Conservation (phyloP, 1,139 yeast genomes). For the Yamadazyma aaseri region DNA sequence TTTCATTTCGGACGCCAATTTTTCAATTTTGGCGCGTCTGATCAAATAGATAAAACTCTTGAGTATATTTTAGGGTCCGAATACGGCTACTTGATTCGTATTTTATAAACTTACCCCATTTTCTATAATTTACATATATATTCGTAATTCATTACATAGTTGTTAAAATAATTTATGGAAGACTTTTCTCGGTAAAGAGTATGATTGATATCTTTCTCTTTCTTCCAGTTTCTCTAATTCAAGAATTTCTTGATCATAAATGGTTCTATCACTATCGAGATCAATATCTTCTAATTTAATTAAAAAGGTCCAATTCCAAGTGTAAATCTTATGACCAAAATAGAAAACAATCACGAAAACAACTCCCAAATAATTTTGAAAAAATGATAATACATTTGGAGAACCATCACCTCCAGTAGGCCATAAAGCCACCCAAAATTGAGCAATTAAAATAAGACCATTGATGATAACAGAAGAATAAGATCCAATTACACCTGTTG, state of each 20-base stretch:
- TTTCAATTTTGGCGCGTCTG: too few relatives aligned
- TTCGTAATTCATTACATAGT: conserved; percentile 3
- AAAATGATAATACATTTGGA: conserved; percentile 36
- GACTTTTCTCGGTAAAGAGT: conserved; percentile 22
- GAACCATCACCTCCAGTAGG: conserved; percentile 31
- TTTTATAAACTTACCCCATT: too few relatives aligned
- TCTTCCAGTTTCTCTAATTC: conserved; percentile 44
- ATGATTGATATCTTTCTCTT: conserved; percentile 29
- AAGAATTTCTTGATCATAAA: conserved; percentile 40
- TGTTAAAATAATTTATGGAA: conserved; percentile 4
- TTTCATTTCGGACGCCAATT: not conserved
- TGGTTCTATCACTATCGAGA: conserved; percentile 40
- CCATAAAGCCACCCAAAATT: conserved; percentile 43
- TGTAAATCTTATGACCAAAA: conserved; percentile 40
- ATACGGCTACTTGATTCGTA: too few relatives aligned
- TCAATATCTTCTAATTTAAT: conserved; percentile 39
- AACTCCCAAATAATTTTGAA: conserved; percentile 37
- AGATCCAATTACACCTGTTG: conserved; percentile 44
- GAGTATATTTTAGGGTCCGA: not conserved
- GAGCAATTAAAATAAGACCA: conserved; percentile 37
- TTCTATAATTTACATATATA: not conserved
- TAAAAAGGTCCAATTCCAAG: conserved; percentile 30
- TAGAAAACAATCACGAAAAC: conserved; percentile 34
- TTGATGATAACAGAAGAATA: conserved; percentile 35
- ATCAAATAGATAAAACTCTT: conserved; percentile 1